These are phyloP conservation scores for Mariannaea sp. DNA, from an alignment of 2,329 filamentous ascomycete genomes.

Conservation along the genomic window DNA sequence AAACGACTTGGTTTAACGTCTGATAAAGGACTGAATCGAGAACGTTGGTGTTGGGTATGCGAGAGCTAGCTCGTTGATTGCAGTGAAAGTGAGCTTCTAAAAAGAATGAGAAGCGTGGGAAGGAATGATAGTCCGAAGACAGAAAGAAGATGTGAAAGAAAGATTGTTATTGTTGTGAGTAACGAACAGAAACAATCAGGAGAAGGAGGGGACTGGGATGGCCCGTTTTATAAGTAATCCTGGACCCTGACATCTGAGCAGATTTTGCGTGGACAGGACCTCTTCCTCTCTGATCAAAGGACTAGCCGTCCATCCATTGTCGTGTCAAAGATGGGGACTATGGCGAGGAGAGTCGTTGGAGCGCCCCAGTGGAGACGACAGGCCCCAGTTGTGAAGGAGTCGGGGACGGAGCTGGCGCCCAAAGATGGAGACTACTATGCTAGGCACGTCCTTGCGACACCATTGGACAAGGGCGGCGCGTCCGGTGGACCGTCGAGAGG, in stretches of 20 bases:
- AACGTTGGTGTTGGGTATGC: conserved; percentile 21
- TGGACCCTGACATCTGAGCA: conserved; percentile 23
- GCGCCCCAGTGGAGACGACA: conserved; percentile 28
- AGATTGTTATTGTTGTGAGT: conserved; percentile 28
- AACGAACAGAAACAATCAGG: conserved; percentile 20
- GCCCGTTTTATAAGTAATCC: conserved; percentile 39
- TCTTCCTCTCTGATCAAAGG: conserved; percentile 15
- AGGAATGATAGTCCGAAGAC: conserved; percentile 41
- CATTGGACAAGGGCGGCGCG: background rate
- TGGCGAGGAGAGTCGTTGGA: conserved; percentile 32
- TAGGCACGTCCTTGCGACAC: conserved; percentile 8
- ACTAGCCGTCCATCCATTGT: conserved; percentile 8
- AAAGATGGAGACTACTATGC: conserved; percentile 12
- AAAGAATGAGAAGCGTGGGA: conserved; percentile 42
- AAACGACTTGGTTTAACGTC: conserved; percentile 25
- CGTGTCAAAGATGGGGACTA: conserved; percentile 31
- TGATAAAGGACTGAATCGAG: conserved; percentile 36
- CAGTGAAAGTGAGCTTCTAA: conserved; percentile 37
- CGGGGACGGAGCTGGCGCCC: conserved; percentile 11
- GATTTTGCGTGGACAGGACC: background rate
- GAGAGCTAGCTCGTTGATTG: conserved; percentile 39
- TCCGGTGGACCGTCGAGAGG: conserved; percentile 18
- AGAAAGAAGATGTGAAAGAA: conserved; percentile 30
- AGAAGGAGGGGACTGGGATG: conserved; percentile 27
- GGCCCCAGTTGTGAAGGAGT: conserved; percentile 18